Conservation (phyloP, 2,329 filamentous ascomycete species). For the Claviceps paspali region DNA sequence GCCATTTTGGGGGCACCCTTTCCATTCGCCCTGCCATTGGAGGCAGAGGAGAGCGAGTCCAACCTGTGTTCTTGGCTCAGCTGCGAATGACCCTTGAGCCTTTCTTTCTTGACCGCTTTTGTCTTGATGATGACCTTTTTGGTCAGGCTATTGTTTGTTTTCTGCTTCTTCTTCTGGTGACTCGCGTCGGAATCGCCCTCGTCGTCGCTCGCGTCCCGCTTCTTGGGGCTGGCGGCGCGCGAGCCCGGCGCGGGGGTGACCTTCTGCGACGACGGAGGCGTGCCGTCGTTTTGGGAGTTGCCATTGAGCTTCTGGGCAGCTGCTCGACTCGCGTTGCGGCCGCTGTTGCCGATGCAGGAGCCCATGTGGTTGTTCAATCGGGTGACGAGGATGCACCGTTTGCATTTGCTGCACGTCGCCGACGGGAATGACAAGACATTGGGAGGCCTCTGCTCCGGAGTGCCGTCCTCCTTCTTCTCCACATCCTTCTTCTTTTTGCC, state of each 20-base stretch:
- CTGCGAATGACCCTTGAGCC: slow-evolving; percentile 33
- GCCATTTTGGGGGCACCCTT: slow-evolving; percentile 17
- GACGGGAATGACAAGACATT: slow-evolving; percentile 51
- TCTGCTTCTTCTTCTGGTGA: slow-evolving; percentile 44
- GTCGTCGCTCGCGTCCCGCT: slow-evolving; percentile 41
- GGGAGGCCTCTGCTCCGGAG: slow-evolving; percentile 38
- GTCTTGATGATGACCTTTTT: slow-evolving; percentile 44
- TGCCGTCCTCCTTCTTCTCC: slow-evolving; percentile 40
- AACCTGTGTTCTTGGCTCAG: slow-evolving; percentile 33
- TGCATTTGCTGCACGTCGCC: slow-evolving; percentile 53
- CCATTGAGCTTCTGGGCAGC: slow-evolving; percentile 49
- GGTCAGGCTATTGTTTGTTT: slow-evolving; percentile 23
- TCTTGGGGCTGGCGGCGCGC: slow-evolving; percentile 38
- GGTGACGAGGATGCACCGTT: slow-evolving; percentile 48
- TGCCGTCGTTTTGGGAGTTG: slow-evolving; percentile 37
- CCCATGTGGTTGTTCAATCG: slow-evolving; percentile 54
- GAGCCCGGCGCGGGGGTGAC: slow-evolving; percentile 42
- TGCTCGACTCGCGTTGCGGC: slow-evolving; percentile 45
- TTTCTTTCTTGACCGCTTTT: slow-evolving; percentile 39
- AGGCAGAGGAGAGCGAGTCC: slow-evolving; percentile 13
- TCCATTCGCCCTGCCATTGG: too few relatives aligned
- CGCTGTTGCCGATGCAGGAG: slow-evolving; percentile 51
- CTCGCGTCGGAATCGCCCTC: slow-evolving; percentile 35
- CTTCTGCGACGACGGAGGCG: slow-evolving; percentile 47
- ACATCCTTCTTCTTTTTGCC: slow-evolving; percentile 71